phyloP scores from a whole-genome alignment of 2,329 filamentous ascomycete genomes.

The Fusarium buharicum region DNA sequence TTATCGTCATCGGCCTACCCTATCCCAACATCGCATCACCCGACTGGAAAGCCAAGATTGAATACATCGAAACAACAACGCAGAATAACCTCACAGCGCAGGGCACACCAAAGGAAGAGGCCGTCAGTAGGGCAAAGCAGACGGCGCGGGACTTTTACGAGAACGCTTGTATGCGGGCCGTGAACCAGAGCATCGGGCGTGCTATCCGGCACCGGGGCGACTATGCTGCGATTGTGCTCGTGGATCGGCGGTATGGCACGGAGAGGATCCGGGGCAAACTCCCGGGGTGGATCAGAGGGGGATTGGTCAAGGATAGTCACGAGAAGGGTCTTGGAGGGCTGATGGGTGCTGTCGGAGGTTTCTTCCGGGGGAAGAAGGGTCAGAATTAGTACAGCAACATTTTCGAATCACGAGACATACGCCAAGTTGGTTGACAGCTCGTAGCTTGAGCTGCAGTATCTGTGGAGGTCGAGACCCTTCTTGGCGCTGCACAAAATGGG shows the following conservation, averaged over 20 bases:
- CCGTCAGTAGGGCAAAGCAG: conserved; percentile 57
- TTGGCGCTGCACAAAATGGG: conserved; percentile 22
- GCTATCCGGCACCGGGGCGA: conserved; percentile 89
- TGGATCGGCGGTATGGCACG: conserved; percentile 82
- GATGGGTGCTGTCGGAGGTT: conserved; percentile 66
- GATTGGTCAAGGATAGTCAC: conserved; percentile 65
- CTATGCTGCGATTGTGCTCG: conserved; percentile 88
- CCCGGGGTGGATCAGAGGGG: conserved; percentile 86
- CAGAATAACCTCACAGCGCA: conserved; percentile 50
- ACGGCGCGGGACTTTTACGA: conserved; percentile 85
- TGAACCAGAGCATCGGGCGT: conserved; percentile 95
- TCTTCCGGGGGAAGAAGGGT: conserved; percentile 64
- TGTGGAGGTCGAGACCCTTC: conserved; percentile 34
- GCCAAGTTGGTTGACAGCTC: not conserved
- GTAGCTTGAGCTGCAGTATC: conserved; percentile 26
- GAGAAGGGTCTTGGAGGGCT: conserved; percentile 64
- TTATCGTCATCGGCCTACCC: conserved; percentile 90
- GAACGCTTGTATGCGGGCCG: conserved; percentile 94
- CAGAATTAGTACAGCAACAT: conserved; percentile 2
- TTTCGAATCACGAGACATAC: too few species aligned
- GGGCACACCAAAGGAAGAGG: conserved; percentile 42
- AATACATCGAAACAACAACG: conserved; percentile 78
- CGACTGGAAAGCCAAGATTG: conserved; percentile 92
- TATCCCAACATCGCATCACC: conserved; percentile 91
- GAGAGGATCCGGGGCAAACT: conserved; percentile 80